Evolutionary conservation across 2,329 filamentous ascomycete species (phyloP).

Genomic region (Cladosporium phlei): DNA sequence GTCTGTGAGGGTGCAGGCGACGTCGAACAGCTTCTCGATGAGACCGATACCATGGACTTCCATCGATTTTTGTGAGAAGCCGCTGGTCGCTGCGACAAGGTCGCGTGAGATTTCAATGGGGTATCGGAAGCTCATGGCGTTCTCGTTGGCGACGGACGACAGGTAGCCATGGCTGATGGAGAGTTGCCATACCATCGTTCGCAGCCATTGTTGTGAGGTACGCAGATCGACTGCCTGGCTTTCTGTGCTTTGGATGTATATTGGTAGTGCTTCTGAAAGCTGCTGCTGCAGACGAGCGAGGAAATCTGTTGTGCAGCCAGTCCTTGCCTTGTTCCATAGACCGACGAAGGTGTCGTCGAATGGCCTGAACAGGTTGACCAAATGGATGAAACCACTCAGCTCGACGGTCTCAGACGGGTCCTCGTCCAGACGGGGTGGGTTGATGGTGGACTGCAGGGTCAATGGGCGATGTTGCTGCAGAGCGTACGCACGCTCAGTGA

Average conservation of each 20-base stretch:
- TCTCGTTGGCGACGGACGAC: slow-evolving; percentile 51
- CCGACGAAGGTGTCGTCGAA: slow-evolving; percentile 61
- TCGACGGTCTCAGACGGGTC: slow-evolving; percentile 51
- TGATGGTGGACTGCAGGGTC: slow-evolving; percentile 56
- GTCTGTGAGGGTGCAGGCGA: slow-evolving; percentile 68
- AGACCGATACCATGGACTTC: slow-evolving; percentile 71
- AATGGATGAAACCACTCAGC: slow-evolving; percentile 55
- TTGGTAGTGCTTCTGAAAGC: slow-evolving; percentile 49
- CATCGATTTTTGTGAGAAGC: slow-evolving; percentile 67
- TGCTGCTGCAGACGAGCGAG: slow-evolving; percentile 47
- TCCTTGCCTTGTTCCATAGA: slow-evolving; percentile 57
- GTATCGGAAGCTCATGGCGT: slow-evolving; percentile 58
- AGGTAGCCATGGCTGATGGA: slow-evolving; percentile 62
- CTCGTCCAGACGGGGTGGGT: slow-evolving; percentile 47
- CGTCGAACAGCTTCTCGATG: slow-evolving; percentile 77
- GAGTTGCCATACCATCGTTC: slow-evolving; percentile 68
- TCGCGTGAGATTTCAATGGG: slow-evolving; percentile 59
- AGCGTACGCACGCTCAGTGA: slow-evolving; percentile 60
- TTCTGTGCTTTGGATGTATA: slow-evolving; percentile 56
- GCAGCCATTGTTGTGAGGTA: slow-evolving; percentile 66
- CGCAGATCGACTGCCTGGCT: slow-evolving; percentile 65
- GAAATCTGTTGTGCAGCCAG: slow-evolving; percentile 43
- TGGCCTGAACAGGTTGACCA: slow-evolving; percentile 58
- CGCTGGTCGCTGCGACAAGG: slow-evolving; percentile 59
- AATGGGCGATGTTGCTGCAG: slow-evolving; percentile 61